phyloP scores from a whole-genome alignment of 2,329 filamentous ascomycete species.

The Verticillium nonalfalfae region DNA sequence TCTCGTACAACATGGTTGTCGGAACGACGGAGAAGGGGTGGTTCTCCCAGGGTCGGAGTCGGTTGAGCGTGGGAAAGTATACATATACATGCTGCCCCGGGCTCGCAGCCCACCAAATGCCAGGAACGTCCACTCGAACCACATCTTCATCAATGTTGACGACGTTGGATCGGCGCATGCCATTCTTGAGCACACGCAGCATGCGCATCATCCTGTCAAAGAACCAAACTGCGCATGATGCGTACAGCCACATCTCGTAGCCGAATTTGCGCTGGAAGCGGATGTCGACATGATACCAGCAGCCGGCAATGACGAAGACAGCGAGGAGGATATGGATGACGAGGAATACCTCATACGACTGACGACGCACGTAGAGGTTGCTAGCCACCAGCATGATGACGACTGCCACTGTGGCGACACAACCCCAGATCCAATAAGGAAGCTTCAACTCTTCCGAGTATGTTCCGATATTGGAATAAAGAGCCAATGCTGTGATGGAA shows the following conservation, averaged over 20 bases:
- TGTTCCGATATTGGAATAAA: slow-evolving; percentile 19
- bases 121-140: slow-evolving; percentile 34
- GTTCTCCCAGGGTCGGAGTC: slow-evolving; percentile 39
- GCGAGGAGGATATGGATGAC: slow-evolving; percentile 29
- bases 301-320: slow-evolving; percentile 29
- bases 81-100: slow-evolving; percentile 33
- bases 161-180: slow-evolving; percentile 27
- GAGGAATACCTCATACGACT: slow-evolving; percentile 33
- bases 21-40: slow-evolving; percentile 44
- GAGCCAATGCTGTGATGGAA: slow-evolving; percentile 23
- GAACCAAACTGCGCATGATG: slow-evolving; percentile 18
- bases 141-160: slow-evolving; percentile 23
- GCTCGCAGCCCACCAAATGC: slow-evolving; percentile 23
- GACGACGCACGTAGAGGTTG: slow-evolving; percentile 22
- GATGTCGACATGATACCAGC: slow-evolving; percentile 29
- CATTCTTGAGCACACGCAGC: slow-evolving; percentile 26
- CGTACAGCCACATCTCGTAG: slow-evolving; percentile 35
- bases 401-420: slow-evolving; percentile 25
- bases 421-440: slow-evolving; percentile 34
- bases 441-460: slow-evolving; percentile 18
- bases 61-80: slow-evolving; percentile 41
- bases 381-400: slow-evolving; percentile 21
- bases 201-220: slow-evolving; percentile 38
- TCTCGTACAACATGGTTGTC: slow-evolving; percentile 14
- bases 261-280: slow-evolving; percentile 27